Conservation (phyloP, 257 asterid genomes). For the Fraxinus cuspidata region DNA sequence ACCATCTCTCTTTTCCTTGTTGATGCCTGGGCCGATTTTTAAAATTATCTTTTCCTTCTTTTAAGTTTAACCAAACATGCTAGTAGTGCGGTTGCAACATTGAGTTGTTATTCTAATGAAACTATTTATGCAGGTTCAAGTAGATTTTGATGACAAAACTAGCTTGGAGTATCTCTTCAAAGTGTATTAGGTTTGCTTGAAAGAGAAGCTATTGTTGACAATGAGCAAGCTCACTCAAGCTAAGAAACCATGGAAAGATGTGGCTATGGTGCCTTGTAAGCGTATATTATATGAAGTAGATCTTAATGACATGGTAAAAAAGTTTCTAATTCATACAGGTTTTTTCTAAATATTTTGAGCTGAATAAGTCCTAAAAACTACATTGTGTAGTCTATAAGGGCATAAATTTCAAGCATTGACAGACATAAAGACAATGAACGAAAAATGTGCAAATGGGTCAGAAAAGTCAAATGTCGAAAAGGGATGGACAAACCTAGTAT, state of each 20-base stretch:
- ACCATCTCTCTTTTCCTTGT: not conserved
- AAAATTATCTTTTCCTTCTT: not conserved
- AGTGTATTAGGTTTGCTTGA: slow-evolving; percentile 72
- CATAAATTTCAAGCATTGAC: slow-evolving; percentile 20
- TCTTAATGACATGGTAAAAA: slow-evolving; percentile 33
- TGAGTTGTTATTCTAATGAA: slow-evolving; percentile 21
- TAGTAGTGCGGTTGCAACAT: not conserved
- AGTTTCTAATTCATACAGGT: slow-evolving; percentile 26
- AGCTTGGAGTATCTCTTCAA: slow-evolving; percentile 98
- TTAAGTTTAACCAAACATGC: not conserved
- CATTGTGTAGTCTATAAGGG: slow-evolving; percentile 28
- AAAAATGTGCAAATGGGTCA: not conserved
- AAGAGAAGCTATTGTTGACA: slow-evolving; percentile 60
- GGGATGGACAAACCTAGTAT: slow-evolving; percentile 6
- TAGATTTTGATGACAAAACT: slow-evolving; percentile 80
- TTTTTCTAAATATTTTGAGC: slow-evolving; percentile 41
- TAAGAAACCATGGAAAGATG: slow-evolving; percentile 51
- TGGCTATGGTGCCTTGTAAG: slow-evolving; percentile 36
- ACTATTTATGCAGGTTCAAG: slow-evolving; percentile 53
- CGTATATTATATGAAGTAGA: slow-evolving; percentile 28
- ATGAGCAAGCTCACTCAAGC: slow-evolving; percentile 68
- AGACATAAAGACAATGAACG: slow-evolving; percentile 20
- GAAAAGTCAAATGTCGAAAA: slow-evolving; percentile 20
- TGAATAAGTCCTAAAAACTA: slow-evolving; percentile 36
- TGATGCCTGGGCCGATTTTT: not conserved